Conservation (phyloP, 768 basidiomycete genomes). For the Clavaria fumosa region DNA sequence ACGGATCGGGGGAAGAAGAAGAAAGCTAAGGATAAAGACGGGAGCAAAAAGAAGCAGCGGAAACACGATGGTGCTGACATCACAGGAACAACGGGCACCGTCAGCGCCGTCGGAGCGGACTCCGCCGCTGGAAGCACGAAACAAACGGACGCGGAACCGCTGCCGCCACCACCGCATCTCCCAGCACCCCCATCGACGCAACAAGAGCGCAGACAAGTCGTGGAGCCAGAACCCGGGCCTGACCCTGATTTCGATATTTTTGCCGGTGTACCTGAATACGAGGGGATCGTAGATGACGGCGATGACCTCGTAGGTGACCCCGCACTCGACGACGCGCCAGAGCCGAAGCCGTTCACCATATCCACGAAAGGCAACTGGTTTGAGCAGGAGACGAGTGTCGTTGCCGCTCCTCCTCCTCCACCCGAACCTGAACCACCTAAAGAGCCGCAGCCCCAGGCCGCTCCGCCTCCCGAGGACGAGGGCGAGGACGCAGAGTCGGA, state of each 20-base stretch:
- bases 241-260: slow-evolving; percentile 72
- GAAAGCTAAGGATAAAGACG: slow-evolving; percentile 30
- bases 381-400: slow-evolving; percentile 24
- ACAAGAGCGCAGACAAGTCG: slow-evolving; percentile 1
- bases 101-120: no score
- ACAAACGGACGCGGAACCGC: slow-evolving; percentile 8
- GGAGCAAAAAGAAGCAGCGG: slow-evolving; percentile 40
- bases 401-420: slow-evolving; percentile 2
- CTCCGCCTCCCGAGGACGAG: slow-evolving; percentile 9
- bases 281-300: slow-evolving; percentile 43
- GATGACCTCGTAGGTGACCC: slow-evolving; percentile 28
- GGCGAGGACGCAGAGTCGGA: slow-evolving; percentile 26
- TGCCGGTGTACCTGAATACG: slow-evolving; percentile 70
- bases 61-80: slow-evolving; percentile 22
- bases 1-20: slow-evolving; percentile 26
- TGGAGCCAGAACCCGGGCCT: slow-evolving; percentile 18
- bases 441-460: slow-evolving; percentile 7
- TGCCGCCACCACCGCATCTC: slow-evolving; percentile 3
- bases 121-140: slow-evolving; percentile 12
- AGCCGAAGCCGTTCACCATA: slow-evolving; percentile 7
- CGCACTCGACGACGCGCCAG: slow-evolving; percentile 8
- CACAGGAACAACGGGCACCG: no score
- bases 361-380: slow-evolving; percentile 29
- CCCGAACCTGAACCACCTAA: slow-evolving; percentile 7
- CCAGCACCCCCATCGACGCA: slow-evolving; percentile 3